Evolutionary conservation across 306 rosid genomes (phyloP).

Genomic region (Glycine latifolia): DNA sequence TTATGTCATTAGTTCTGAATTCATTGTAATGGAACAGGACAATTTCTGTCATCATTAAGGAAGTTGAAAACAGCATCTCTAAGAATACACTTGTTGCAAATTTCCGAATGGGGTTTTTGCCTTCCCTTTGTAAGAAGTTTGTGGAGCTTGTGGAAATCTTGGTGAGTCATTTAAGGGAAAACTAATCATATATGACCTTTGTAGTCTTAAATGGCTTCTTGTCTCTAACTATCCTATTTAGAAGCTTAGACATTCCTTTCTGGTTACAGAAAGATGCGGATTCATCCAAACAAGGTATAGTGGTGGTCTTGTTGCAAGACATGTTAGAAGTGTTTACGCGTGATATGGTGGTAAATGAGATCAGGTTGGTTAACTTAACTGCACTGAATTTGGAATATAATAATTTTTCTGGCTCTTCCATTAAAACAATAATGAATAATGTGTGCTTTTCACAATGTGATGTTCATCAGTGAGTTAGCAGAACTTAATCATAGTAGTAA

Average conservation of each 20-base stretch:
- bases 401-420: background rate
- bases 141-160: slow-evolving; percentile 89
- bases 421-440: slow-evolving; percentile 6
- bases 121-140: slow-evolving; percentile 83
- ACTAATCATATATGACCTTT: slow-evolving; percentile 34
- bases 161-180: slow-evolving; percentile 63
- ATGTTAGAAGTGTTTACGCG: slow-evolving; percentile 97
- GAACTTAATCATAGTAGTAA: slow-evolving; percentile 84
- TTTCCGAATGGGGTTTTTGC: slow-evolving; percentile 86
- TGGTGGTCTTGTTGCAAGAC: slow-evolving; percentile 90
- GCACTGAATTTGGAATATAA: slow-evolving; percentile 22
- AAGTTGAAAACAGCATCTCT: slow-evolving; percentile 82
- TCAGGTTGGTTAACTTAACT: slow-evolving; percentile 65
- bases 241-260: slow-evolving; percentile 48
- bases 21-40: slow-evolving; percentile 68
- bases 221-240: slow-evolving; percentile 36
- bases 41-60: slow-evolving; percentile 78
- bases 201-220: slow-evolving; percentile 36
- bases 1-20: slow-evolving; percentile 47
- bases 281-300: slow-evolving; percentile 65
- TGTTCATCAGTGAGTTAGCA: slow-evolving; percentile 71
- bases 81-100: slow-evolving; percentile 85
- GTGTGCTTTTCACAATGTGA: slow-evolving; percentile 24
- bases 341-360: slow-evolving; percentile 93
- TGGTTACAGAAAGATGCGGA: slow-evolving; percentile 75